Base-by-base conservation (phyloP, 805 yeast genomes). In the Isabelozyma gotoi region DNA sequence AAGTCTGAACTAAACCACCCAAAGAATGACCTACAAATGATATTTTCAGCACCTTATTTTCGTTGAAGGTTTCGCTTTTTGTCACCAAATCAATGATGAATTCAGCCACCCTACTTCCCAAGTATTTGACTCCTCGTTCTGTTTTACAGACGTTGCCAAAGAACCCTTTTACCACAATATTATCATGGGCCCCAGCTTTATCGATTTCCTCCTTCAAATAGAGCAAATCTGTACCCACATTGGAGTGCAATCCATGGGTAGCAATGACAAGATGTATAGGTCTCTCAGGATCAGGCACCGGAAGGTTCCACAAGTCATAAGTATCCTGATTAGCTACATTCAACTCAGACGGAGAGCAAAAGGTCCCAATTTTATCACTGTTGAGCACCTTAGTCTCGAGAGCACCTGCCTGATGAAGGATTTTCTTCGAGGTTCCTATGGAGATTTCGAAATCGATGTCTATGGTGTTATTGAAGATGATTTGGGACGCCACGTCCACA, bases 191-290 rank as follows among this genome's bases (percentile, higher is more conserved):
- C n/a, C 52, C 53, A 6, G 52, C 57, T 19, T 67, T 60, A 49
- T 88, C 94, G 12, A 94, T 79, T 53, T 76, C 76, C 55, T 94
- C 98, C 51, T 90, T 90, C 44, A 92, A 56, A 55, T 84, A 91
- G 15, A 88, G 73, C 95, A 94, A 81, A 62, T 94, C 99, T 8
- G 96, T 89, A 1, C 94, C 84, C 4, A 84, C 78, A 56, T 91
- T 94, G 1, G 97, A 88, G 56, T 89, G 96, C 19, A 94, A 75
- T 0, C 99, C 99, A 62, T 94, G 99, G 0, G 97, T 89, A 10
- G 91, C 52, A 3, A 94, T 73, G 2, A 92, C 94, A 43, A 94
- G 68, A 68, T 94, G 99, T 11, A 84, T 78, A 0, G 95, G 94
- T 44, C 65, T 62, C 0, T 74, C 67, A 8, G 66, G 44, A 43